Conservation (phyloP, 768 basidiomycete genomes). For the Russula abietina region DNA sequence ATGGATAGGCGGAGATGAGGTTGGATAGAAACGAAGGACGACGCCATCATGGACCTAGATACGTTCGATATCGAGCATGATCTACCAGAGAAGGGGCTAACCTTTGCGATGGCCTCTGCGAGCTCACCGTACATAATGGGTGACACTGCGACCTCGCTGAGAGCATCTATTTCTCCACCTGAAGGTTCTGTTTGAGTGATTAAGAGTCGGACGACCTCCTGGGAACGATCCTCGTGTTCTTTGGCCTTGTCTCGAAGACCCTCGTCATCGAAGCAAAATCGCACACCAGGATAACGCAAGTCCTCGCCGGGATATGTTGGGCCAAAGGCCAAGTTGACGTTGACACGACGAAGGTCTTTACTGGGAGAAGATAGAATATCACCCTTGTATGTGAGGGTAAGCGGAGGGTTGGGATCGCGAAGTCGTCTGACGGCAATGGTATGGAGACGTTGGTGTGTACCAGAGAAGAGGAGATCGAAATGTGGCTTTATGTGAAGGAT, state of each 20-base stretch:
- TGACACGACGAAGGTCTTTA: conserved; percentile 55
- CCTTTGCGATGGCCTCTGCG: conserved; percentile 61
- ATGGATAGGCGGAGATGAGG: conserved; percentile 45
- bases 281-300: conserved; percentile 73
- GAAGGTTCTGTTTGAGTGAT: conserved; percentile 62
- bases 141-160: conserved; percentile 66
- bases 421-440: conserved; percentile 69
- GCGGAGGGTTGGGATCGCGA: conserved; percentile 58
- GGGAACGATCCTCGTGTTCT: conserved; percentile 49
- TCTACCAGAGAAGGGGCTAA: conserved; percentile 26
- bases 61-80: conserved; percentile 1
- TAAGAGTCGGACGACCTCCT: conserved; percentile 72
- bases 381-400: conserved; percentile 64
- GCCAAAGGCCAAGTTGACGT: conserved; percentile 68
- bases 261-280: conserved; percentile 82
- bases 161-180: conserved; percentile 52
- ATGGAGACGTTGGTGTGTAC: conserved; percentile 69
- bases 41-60: conserved; percentile 68
- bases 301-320: conserved; percentile 79
- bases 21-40: conserved; percentile 60
- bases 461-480: conserved; percentile 80
- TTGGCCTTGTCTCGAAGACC: conserved; percentile 46
- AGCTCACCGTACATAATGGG: conserved; percentile 68
- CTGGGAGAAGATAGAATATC: conserved; percentile 54
- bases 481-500: conserved; percentile 76